Evolutionary conservation across 2,329 filamentous ascomycete species (phyloP).

Genomic region (Xylaria sp.): DNA sequence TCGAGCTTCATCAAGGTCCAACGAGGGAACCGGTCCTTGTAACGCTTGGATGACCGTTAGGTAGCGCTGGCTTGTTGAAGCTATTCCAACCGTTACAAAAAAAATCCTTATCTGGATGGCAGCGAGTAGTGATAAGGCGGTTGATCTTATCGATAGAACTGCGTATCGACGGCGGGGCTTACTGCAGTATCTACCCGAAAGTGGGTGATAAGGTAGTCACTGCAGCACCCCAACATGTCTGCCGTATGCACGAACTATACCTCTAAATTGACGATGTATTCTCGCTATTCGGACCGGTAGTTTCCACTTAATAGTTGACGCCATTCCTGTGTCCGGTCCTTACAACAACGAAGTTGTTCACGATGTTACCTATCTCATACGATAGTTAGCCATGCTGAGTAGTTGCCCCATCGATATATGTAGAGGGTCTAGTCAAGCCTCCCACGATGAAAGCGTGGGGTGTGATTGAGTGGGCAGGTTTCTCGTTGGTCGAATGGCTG

Average conservation of each 20-base stretch:
- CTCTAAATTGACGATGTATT: too few relatives aligned
- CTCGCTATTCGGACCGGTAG: not conserved
- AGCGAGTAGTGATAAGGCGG: not conserved
- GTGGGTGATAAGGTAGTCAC: not conserved
- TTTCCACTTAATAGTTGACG: not conserved
- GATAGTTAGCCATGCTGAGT: not conserved
- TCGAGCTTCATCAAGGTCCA: constrained; percentile 1
- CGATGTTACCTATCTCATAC: not conserved
- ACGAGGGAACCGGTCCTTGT: constrained; percentile 7
- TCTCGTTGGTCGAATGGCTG: constrained; percentile 37
- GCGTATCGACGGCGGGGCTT: constrained; percentile 21
- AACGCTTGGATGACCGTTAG: not conserved
- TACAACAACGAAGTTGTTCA: not conserved
- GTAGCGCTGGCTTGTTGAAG: constrained; percentile 18
- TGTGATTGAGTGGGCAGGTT: constrained; percentile 36
- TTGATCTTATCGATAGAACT: constrained; percentile 35
- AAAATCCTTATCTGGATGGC: constrained; percentile 43
- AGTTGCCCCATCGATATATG: not conserved
- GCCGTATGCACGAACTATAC: too few relatives aligned
- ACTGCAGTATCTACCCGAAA: not conserved
- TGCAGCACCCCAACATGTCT: too few relatives aligned
- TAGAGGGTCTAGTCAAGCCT: constrained; percentile 5
- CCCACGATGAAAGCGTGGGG: constrained; percentile 34
- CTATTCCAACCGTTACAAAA: constrained; percentile 39
- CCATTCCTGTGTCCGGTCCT: not conserved